Percentiles rank a stretch among this genome's conserved stretches.
These are phyloP conservation scores for Tuctoria greenei DNA, from an alignment of 176 grass and related monocot species.

Conservation along the genomic window DNA sequence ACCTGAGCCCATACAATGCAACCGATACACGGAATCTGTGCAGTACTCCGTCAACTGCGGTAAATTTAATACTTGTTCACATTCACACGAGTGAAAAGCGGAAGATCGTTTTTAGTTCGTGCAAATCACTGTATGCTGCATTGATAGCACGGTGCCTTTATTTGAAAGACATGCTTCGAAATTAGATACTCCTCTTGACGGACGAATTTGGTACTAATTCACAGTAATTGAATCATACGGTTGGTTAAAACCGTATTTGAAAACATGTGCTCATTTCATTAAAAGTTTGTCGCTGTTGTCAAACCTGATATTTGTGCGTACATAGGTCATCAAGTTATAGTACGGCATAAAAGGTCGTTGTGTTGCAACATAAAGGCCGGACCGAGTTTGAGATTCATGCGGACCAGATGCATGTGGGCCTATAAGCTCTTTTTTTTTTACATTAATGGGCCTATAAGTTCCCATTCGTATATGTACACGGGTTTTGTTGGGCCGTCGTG, in stretches of 20 bases:
- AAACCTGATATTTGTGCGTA: not conserved
- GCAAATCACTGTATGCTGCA: not conserved
- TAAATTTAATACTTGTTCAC: not conserved
- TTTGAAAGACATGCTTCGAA: not conserved
- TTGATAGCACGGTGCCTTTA: not conserved
- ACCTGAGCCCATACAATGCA: not conserved
- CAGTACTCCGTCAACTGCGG: too few relatives aligned
- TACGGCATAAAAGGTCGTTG: too few relatives aligned
- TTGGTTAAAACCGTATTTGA: not conserved
- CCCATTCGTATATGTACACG: not conserved
- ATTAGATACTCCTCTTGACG: not conserved
- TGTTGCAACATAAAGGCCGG: not conserved
- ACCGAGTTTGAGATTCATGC: not conserved
- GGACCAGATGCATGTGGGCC: not conserved
- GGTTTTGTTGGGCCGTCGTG: not conserved
- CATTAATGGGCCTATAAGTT: not conserved
- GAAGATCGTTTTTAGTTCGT: not conserved
- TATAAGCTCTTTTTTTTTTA: too few relatives aligned
- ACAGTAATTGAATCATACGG: not conserved
- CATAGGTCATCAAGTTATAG: too few relatives aligned
- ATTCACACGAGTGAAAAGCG: not conserved
- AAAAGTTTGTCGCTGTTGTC: not conserved
- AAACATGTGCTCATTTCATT: not conserved
- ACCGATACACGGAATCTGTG: not conserved
- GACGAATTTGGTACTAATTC: not conserved